Percentiles rank a stretch among this genome's conserved stretches.
These are phyloP conservation scores for Ceratorhiza oryzae-sativae DNA, from an alignment of 1,284 basidiomycete species.

Conservation along the genomic window DNA sequence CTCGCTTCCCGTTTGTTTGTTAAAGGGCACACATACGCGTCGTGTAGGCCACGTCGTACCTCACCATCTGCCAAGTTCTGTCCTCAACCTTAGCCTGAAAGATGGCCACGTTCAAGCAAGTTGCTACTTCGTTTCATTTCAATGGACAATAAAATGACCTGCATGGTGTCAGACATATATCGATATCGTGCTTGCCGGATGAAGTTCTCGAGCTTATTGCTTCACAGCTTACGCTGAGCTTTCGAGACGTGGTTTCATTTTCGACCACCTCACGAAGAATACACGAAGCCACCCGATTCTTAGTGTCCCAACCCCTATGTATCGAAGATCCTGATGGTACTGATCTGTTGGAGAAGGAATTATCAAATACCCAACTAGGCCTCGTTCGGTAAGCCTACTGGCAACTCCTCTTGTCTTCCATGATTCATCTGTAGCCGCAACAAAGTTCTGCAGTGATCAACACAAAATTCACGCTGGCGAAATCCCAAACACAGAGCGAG, in stretches of 20 bases:
- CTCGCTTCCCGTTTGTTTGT: slow-evolving; percentile 15
- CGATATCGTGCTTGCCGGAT: slow-evolving; percentile 9
- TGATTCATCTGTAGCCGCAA: too few species aligned
- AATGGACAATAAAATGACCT: too few species aligned
- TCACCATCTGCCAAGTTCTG: not conserved
- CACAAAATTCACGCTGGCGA: slow-evolving; percentile 1
- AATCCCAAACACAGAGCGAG: slow-evolving; percentile 1
- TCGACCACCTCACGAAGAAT: slow-evolving; percentile 18
- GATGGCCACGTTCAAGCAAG: too few species aligned
- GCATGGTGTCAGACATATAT: not conserved
- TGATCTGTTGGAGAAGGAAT: not conserved
- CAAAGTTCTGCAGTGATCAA: slow-evolving; percentile 6
- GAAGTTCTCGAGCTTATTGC: slow-evolving; percentile 31
- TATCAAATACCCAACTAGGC: not conserved
- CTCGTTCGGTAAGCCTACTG: not conserved
- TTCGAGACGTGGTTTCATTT: slow-evolving; percentile 23
- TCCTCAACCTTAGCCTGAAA: not conserved
- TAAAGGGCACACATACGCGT: not conserved
- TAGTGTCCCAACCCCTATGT: not conserved
- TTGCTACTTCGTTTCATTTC: too few species aligned
- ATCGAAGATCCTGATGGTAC: not conserved
- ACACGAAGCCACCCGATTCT: slow-evolving; percentile 8
- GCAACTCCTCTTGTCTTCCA: too few species aligned
- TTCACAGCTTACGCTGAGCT: slow-evolving; percentile 15
- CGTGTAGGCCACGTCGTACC: not conserved